These are phyloP conservation scores for Termitomyces sp. DNA, from an alignment of 768 basidiomycete genomes.

Conservation along the genomic window DNA sequence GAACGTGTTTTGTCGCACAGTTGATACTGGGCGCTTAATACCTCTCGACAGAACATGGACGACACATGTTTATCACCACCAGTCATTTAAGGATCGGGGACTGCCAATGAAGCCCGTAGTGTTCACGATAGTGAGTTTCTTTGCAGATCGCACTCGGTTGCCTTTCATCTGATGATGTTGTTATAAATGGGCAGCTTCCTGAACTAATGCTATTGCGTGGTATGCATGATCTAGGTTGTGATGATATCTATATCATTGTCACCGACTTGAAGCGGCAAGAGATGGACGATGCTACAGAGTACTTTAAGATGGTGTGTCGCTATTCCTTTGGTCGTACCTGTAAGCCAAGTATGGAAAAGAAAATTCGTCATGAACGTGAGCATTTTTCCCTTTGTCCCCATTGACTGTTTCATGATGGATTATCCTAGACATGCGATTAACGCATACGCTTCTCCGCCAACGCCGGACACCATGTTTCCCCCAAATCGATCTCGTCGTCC, in stretches of 20 bases:
- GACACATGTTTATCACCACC: slow-evolving; percentile 75
- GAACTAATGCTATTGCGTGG: slow-evolving; percentile 76
- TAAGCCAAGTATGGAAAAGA: slow-evolving; percentile 61
- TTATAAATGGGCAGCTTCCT: slow-evolving; percentile 45
- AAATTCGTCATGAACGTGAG: slow-evolving; percentile 70
- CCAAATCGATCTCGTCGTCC: slow-evolving; percentile 73
- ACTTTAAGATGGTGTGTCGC: slow-evolving; percentile 70
- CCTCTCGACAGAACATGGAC: slow-evolving; percentile 81
- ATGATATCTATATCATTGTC: slow-evolving; percentile 74
- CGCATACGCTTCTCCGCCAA: slow-evolving; percentile 60
- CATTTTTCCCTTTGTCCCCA: slow-evolving; percentile 8
- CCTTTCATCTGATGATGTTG: slow-evolving; percentile 7
- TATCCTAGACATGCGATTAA: slow-evolving; percentile 55
- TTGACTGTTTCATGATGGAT: background rate
- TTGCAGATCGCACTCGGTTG: slow-evolving; percentile 2
- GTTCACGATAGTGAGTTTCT: slow-evolving; percentile 62
- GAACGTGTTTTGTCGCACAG: slow-evolving; percentile 74
- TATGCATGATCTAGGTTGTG: slow-evolving; percentile 77
- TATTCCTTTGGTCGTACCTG: slow-evolving; percentile 55
- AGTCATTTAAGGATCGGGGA: slow-evolving; percentile 67
- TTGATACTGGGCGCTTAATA: slow-evolving; percentile 72
- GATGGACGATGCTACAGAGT: slow-evolving; percentile 77
- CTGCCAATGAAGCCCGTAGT: slow-evolving; percentile 77
- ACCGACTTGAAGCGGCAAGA: slow-evolving; percentile 75
- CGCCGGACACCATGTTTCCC: slow-evolving; percentile 77